Conservation (phyloP, 192 early-diverging fungal genomes). For the Diversispora epigaea region DNA sequence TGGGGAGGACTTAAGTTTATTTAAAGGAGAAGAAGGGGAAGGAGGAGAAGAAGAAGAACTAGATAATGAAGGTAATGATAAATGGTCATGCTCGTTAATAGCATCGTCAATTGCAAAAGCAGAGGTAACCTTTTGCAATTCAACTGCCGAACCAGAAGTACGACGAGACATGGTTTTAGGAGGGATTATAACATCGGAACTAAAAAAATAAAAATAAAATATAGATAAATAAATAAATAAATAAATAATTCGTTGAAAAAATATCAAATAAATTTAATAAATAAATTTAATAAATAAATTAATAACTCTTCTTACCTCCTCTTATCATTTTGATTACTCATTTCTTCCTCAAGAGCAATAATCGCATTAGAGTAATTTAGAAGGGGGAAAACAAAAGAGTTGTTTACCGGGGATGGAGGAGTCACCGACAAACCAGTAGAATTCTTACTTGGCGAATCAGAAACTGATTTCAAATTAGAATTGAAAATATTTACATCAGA, state of each 20-base stretch:
- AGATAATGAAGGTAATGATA: not conserved
- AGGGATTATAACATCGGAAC: not conserved
- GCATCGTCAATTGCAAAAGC: not conserved
- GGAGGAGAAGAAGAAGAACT: not conserved
- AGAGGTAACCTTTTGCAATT: constrained; percentile 1
- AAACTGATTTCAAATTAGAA: constrained; percentile 4
- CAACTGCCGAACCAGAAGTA: constrained; percentile 8
- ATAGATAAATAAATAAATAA: no score
- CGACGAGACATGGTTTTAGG: not conserved
- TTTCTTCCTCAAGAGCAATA: constrained; percentile 18
- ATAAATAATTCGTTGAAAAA: no score
- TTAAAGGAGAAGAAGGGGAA: not conserved
- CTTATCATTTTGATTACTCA: not conserved
- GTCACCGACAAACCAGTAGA: not conserved
- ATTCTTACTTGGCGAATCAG: not conserved
- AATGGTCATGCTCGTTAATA: not conserved
- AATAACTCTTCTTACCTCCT: no score
- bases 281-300: no score
- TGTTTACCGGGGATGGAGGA: not conserved
- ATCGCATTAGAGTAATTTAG: constrained; percentile 23
- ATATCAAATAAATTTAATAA: not conserved
- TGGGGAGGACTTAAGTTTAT: not conserved
- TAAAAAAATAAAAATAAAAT: not conserved
- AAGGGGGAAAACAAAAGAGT: constrained; percentile 4
- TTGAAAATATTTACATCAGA: constrained; percentile 30